Conservation (phyloP, 202 grass and related monocot species). For the Musa balbisiana region DNA sequence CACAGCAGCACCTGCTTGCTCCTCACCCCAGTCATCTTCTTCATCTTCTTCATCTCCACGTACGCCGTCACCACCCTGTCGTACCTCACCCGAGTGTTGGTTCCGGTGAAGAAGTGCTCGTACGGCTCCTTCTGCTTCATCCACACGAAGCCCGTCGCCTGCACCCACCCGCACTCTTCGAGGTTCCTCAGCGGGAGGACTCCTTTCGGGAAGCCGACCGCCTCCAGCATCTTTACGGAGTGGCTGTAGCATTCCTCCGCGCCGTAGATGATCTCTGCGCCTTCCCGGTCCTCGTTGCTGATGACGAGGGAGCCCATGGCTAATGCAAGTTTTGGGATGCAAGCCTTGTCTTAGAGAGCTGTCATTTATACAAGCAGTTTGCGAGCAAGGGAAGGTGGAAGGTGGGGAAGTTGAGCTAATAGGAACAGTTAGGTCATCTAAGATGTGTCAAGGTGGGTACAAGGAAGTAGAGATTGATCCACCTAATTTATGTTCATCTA, state of each 20-base stretch:
- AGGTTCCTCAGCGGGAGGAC: slow-evolving; percentile 69
- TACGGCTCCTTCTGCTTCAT: slow-evolving; percentile 67
- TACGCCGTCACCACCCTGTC: slow-evolving; percentile 73
- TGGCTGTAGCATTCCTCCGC: slow-evolving; percentile 56
- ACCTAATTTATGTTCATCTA: background rate
- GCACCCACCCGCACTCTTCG: slow-evolving; percentile 71
- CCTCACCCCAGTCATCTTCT: slow-evolving; percentile 70
- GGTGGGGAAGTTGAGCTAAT: slow-evolving; percentile 29
- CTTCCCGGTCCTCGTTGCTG: slow-evolving; percentile 13
- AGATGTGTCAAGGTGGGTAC: background rate
- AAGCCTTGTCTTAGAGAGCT: too few relatives aligned
- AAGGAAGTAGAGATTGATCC: background rate
- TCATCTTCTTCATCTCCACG: slow-evolving; percentile 75
- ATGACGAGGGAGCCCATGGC: slow-evolving; percentile 34
- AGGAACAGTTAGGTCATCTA: slow-evolving; percentile 13
- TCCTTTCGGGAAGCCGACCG: slow-evolving; percentile 54
- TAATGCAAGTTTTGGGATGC: background rate
- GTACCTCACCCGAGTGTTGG: slow-evolving; percentile 52
- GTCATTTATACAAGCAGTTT: too few relatives aligned
- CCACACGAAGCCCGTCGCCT: slow-evolving; percentile 82
- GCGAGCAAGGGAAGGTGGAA: background rate
- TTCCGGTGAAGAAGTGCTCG: slow-evolving; percentile 68
- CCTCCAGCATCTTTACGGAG: slow-evolving; percentile 50
- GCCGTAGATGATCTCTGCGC: slow-evolving; percentile 52
- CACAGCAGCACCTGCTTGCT: slow-evolving; percentile 86